Evolutionary conservation across 2,329 filamentous ascomycete species (phyloP).

Genomic region (Albophoma yamanashiensis): DNA sequence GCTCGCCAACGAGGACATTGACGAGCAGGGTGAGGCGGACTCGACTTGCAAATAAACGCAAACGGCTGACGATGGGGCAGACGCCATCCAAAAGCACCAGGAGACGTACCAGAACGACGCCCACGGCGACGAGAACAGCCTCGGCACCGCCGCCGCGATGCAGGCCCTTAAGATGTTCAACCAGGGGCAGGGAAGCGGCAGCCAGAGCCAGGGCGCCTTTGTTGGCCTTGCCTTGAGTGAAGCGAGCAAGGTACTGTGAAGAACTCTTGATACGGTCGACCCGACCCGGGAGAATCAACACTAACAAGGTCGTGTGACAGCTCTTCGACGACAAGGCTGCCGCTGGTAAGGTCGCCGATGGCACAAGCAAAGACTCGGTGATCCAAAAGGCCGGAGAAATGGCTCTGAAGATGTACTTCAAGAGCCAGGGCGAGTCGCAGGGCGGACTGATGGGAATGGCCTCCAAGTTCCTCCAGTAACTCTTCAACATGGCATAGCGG

Average conservation of each 20-base stretch:
- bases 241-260: conserved; percentile 56
- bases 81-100: conserved; percentile 66
- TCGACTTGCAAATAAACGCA: neutral
- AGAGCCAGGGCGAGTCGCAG: conserved; percentile 48
- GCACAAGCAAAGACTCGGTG: conserved; percentile 69
- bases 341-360: conserved; percentile 40
- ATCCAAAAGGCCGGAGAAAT: conserved; percentile 73
- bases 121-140: conserved; percentile 36
- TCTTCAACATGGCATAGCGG: neutral
- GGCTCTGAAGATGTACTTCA: conserved; percentile 86
- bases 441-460: conserved; percentile 35
- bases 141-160: conserved; percentile 68
- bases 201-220: conserved; percentile 61
- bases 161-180: conserved; percentile 75
- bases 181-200: conserved; percentile 35
- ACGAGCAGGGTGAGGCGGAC: conserved; percentile 32
- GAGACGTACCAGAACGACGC: conserved; percentile 52
- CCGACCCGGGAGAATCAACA: neutral
- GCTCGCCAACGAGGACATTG: conserved; percentile 35
- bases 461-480: conserved; percentile 30
- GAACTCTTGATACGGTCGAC: too few relatives aligned
- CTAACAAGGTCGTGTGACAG: conserved; percentile 15
- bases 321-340: conserved; percentile 49
- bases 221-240: conserved; percentile 81
- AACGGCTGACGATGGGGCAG: conserved; percentile 17